These are phyloP conservation scores for Adiantum capillusveneris DNA, from an alignment of 75 land plant species.

Conservation along the genomic window DNA sequence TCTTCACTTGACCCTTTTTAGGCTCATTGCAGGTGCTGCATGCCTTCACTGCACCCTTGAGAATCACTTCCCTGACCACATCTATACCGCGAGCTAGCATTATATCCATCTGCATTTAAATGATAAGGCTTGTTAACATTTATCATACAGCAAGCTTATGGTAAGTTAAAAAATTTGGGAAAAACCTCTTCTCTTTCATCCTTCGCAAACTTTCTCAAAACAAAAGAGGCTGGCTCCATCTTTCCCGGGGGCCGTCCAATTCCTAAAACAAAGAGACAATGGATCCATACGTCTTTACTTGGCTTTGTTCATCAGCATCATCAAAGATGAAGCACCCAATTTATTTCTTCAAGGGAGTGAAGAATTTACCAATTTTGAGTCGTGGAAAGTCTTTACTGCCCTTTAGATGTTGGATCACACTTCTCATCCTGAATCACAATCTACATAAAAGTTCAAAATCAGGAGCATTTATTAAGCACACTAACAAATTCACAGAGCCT, in stretches of 20 bases:
- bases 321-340: neutral
- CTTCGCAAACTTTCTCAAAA: conserved; percentile 66
- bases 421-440: conserved; percentile 60
- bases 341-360: neutral
- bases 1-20: conserved; percentile 6
- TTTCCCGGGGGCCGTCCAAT: conserved; percentile 93
- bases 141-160: neutral
- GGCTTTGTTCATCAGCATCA: too few species aligned
- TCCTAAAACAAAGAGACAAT: conserved; percentile 34
- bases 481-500: too few species aligned
- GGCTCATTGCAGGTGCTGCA: conserved; percentile 26
- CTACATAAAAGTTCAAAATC: too few species aligned
- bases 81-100: conserved; percentile 22
- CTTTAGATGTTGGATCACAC: conserved; percentile 71
- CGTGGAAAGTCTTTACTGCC: conserved; percentile 85
- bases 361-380: conserved; percentile 67
- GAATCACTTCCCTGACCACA: conserved; percentile 16
- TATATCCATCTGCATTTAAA: conserved; percentile 21
- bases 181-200: conserved; percentile 80
- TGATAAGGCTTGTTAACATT: neutral
- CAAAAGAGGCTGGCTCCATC: conserved; percentile 74
- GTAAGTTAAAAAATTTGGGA: neutral
- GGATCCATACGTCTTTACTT: too few species aligned
- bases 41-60: conserved; percentile 21
- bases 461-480: too few species aligned